Percentiles rank a stretch among this genome's conserved stretches.
Evolutionary conservation across 1,139 yeast genomes (phyloP).

Genomic region (Candida sp.): DNA sequence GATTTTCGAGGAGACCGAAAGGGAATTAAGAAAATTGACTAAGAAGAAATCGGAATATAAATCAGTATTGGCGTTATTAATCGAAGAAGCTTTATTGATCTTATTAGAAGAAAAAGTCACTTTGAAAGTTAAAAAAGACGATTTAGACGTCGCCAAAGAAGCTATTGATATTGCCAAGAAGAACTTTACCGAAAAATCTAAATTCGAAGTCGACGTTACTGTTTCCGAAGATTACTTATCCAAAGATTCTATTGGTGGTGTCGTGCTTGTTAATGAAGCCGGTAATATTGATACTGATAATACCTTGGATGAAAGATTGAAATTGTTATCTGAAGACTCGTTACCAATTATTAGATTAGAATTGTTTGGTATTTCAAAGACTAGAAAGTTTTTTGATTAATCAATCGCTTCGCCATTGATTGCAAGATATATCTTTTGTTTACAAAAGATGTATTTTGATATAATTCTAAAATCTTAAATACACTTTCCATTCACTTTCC

Average conservation of each 20-base stretch:
- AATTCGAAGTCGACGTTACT: constrained; percentile 44
- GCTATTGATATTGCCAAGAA: constrained; percentile 62
- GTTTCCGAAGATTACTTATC: constrained; percentile 60
- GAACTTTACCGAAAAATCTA: constrained; percentile 58
- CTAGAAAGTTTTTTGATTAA: constrained; percentile 90
- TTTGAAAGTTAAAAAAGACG: constrained; percentile 68
- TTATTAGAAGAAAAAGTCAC: constrained; percentile 68
- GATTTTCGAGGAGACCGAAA: constrained; percentile 69
- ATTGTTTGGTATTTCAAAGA: constrained; percentile 80
- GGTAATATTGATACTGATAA: constrained; percentile 90
- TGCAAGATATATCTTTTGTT: too few relatives aligned
- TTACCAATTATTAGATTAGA: constrained; percentile 92
- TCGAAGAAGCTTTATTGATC: constrained; percentile 78
- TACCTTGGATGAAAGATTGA: constrained; percentile 91
- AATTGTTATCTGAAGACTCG: constrained; percentile 76
- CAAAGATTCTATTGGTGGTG: constrained; percentile 82
- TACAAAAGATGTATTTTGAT: too few relatives aligned
- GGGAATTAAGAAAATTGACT: constrained; percentile 56
- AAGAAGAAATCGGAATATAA: constrained; percentile 52
- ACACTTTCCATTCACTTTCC: too few relatives aligned
- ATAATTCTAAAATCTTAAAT: too few relatives aligned
- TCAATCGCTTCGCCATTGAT: too few relatives aligned
- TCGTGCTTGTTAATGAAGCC: constrained; percentile 59
- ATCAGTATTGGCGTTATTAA: constrained; percentile 69
- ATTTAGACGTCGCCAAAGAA: constrained; percentile 60